phyloP scores from a whole-genome alignment of 495 filamentous ascomycete species.

The Pyrenopolyporus hunteri region DNA sequence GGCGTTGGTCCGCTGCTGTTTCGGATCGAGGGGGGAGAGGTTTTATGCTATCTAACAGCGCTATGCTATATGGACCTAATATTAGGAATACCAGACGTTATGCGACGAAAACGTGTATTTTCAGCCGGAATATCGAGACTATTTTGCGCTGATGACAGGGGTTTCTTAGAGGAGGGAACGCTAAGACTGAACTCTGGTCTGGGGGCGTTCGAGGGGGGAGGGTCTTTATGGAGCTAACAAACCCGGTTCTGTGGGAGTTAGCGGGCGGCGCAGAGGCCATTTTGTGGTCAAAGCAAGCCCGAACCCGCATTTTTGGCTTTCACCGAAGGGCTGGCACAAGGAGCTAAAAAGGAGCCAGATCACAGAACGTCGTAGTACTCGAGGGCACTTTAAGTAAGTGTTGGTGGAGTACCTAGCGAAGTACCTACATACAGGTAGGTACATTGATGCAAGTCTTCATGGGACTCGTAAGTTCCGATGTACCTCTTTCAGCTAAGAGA shows the following conservation, averaged over 20 bases:
- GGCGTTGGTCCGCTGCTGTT: no score
- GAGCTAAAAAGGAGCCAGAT: constrained; percentile 9
- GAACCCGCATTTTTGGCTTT: constrained; percentile 38
- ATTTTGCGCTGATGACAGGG: constrained; percentile 28
- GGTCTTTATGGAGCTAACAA: constrained; percentile 8
- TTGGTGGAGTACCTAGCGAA: no score
- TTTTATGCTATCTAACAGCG: no score
- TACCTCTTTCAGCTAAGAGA: no score
- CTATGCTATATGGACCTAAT: not conserved
- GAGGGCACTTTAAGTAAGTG: not conserved
- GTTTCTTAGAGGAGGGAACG: constrained; percentile 10
- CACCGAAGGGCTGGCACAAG: constrained; percentile 27
- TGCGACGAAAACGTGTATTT: constrained; percentile 1
- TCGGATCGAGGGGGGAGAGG: no score
- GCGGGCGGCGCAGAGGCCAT: constrained; percentile 16
- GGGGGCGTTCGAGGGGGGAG: constrained; percentile 6
- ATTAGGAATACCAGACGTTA: not conserved
- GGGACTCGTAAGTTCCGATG: no score
- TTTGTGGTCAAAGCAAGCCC: constrained; percentile 22
- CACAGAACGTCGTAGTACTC: not conserved
- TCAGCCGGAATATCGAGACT: constrained; percentile 5
- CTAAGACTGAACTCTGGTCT: constrained; percentile 9
- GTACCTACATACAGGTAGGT: no score
- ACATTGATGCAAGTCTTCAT: no score
- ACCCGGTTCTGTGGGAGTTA: constrained; percentile 23